phyloP scores from a whole-genome alignment of 129 eudicot species.

The Pulicaria dysenterica region DNA sequence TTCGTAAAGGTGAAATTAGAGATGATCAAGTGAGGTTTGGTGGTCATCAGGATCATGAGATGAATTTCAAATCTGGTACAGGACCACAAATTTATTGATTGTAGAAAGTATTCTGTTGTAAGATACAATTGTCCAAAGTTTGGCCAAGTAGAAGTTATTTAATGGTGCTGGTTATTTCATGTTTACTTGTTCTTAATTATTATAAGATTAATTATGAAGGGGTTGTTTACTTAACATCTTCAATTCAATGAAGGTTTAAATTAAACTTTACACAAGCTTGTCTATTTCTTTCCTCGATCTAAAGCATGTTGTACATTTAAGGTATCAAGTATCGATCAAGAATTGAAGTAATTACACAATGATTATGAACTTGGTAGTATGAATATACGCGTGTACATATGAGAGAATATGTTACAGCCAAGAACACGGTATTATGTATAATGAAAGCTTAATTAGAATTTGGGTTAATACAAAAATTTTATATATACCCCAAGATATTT shows the following conservation, averaged over 20 bases:
- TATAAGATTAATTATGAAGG: constrained; percentile 29
- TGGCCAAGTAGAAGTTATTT: constrained; percentile 36
- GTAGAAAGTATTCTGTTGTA: constrained; percentile 13
- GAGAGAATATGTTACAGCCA: no score
- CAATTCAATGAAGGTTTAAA: constrained; percentile 26
- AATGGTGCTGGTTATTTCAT: constrained; percentile 31
- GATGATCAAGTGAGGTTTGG: constrained; percentile 43
- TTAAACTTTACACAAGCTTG: constrained; percentile 20
- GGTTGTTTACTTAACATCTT: constrained; percentile 29
- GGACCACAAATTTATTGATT: constrained; percentile 35
- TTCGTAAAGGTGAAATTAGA: constrained; percentile 40
- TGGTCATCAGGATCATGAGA: constrained; percentile 35
- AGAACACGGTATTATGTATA: no score
- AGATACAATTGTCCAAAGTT: constrained; percentile 34
- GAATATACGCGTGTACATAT: no score
- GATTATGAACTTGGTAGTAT: no score
- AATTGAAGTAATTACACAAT: no score
- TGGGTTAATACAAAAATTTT: no score
- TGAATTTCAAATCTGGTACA: constrained; percentile 31
- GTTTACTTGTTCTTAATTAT: constrained; percentile 26
- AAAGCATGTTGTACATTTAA: background rate
- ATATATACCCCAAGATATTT: no score
- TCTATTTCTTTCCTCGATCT: constrained; percentile 10
- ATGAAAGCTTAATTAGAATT: no score
- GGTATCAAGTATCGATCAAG: background rate